Base-by-base conservation (phyloP, 2,329 filamentous ascomycete genomes). In the Phaeosphaeria sp. region DNA sequence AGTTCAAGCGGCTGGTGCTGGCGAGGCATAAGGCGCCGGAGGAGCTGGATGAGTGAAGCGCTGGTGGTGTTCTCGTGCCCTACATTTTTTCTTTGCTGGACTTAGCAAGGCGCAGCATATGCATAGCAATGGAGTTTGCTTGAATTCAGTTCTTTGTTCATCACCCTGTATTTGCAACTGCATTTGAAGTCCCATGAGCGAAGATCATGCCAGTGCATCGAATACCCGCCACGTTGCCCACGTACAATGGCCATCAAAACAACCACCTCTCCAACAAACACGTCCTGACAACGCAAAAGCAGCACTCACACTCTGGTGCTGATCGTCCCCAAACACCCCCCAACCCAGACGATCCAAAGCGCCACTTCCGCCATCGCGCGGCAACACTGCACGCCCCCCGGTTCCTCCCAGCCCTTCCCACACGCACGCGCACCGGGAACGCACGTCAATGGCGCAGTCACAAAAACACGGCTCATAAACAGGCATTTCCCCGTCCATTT, bases 1-100 rank as follows among this genome's bases (percentile, higher is more conserved):
- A 96, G 77, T 98, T 95, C 84, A 92, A 97, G 85, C 87, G 87
- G 55, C 82, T 87, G 62, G 86, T 89, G n/a, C 79, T 88, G 52
- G 85, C 85, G 6, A 80, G 87, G 58, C 87, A 90, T 74, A 83
- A 84, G 62, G 76, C 73, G 49, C 80, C 81, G 55, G 78, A 82
- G 66, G 79, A 82, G 64, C 65, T 77, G 41, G 72, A 74, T 43
- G 65, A 43, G 18, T 43, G 41, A 43, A 21, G 41, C 4, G n/a
- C 6, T 43, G n/a, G 41, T 43, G 41, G 17, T 21, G 3, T 36
- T 36, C 30, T 36, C 30, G 13, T 36, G 13, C 30, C 30, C 30
- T 36, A 36, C 39, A 1, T 27, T 25, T 50, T 36, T 46, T 50
- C 43, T 49, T 49, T 25, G n/a, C 48, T 48, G 53, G 46, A 42